These are phyloP conservation scores for Tetracentron sinense DNA, from an alignment of 164 flowering plant species.

Conservation along the genomic window DNA sequence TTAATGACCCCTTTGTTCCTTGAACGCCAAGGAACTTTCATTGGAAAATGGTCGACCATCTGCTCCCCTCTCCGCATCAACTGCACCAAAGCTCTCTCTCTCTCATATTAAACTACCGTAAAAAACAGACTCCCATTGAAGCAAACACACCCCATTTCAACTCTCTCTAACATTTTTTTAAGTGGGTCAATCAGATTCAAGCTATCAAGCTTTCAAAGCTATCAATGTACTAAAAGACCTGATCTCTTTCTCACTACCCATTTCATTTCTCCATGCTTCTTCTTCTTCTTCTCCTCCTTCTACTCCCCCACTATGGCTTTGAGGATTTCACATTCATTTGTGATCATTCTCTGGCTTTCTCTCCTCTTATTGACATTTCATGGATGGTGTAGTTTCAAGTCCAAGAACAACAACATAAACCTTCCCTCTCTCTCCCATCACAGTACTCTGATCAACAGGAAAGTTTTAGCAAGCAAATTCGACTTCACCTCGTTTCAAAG, in stretches of 20 bases:
- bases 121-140: constrained; percentile 29
- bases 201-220: constrained; percentile 27
- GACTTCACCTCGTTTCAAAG: constrained; percentile 36
- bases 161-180: constrained; percentile 13
- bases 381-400: constrained; percentile 10
- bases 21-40: constrained; percentile 48
- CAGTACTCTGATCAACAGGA: constrained; percentile 18
- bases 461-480: constrained; percentile 21
- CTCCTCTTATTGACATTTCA: constrained; percentile 25
- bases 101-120: constrained; percentile 22
- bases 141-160: constrained; percentile 21
- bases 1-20: constrained; percentile 40
- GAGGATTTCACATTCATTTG: constrained; percentile 20
- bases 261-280: constrained; percentile 19
- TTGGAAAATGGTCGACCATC: constrained; percentile 27
- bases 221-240: constrained; percentile 10
- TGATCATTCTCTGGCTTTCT: constrained; percentile 29
- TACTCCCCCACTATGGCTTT: constrained; percentile 22
- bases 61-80: constrained; percentile 21
- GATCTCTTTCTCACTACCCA: constrained; percentile 15
- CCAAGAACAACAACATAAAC: constrained; percentile 3
- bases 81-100: constrained; percentile 12
- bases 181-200: constrained; percentile 16
- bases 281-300: constrained; percentile 5
- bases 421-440: background rate